phyloP scores from a whole-genome alignment of 495 filamentous ascomycete genomes.

The Penicillium lividum region DNA sequence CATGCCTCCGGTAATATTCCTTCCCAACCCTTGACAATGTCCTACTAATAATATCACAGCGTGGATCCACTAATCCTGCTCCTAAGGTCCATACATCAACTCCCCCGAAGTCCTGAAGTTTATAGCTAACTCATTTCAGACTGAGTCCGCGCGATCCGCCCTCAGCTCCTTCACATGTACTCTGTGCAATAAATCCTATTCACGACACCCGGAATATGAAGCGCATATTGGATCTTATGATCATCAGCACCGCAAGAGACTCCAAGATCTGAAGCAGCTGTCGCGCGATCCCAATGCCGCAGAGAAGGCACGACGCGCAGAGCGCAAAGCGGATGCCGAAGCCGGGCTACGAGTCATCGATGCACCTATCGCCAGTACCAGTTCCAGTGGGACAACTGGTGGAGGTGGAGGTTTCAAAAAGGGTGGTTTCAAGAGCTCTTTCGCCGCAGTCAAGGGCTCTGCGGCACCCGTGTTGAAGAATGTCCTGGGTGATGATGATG shows the following conservation, averaged over 20 bases:
- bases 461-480: conserved; percentile 32
- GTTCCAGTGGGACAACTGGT: conserved; percentile 8
- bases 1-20: conserved; percentile 18
- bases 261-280: conserved; percentile 63
- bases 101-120: background rate
- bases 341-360: conserved; percentile 46
- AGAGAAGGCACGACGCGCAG: conserved; percentile 66
- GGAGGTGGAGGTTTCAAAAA: conserved; percentile 58
- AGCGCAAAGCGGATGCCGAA: conserved; percentile 65
- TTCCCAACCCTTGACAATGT: background rate
- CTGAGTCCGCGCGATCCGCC: conserved; percentile 83
- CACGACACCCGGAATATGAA: conserved; percentile 61
- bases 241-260: conserved; percentile 63
- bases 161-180: conserved; percentile 84
- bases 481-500: conserved; percentile 47
- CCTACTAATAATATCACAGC: conserved; percentile 22
- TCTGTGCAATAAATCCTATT: conserved; percentile 62
- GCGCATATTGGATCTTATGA: conserved; percentile 63
- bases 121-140: conserved; percentile 45
- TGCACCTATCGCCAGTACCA: conserved; percentile 19
- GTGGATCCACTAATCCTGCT: conserved; percentile 52
- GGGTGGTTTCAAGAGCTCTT: conserved; percentile 64
- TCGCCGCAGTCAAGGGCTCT: conserved; percentile 47
- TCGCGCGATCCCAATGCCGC: conserved; percentile 58
- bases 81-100: conserved; percentile 39